phyloP scores from a whole-genome alignment of 1,284 basidiomycete species.

The Boletellus sp. region DNA sequence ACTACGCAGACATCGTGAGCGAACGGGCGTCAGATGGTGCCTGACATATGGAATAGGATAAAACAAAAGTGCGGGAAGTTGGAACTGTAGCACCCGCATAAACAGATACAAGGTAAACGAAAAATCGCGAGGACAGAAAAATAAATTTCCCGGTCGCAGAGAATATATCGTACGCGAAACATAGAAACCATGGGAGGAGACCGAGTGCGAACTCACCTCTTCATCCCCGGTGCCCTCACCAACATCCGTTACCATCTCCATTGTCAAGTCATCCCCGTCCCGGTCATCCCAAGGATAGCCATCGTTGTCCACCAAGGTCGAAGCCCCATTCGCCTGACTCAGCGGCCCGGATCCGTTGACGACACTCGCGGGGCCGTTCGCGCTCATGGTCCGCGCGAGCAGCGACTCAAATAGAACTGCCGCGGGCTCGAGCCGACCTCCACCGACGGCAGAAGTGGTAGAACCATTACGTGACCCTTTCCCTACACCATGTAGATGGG shows the following conservation, averaged over 20 bases:
- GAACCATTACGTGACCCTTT: conserved; percentile 27
- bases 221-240: conserved; percentile 66
- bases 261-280: conserved; percentile 38
- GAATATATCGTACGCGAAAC: neutral
- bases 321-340: conserved; percentile 25
- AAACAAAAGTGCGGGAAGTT: neutral
- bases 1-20: conserved; percentile 37
- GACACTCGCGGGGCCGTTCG: conserved; percentile 19
- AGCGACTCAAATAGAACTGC: conserved; percentile 26
- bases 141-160: neutral
- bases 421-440: conserved; percentile 15
- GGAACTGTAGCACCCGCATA: neutral
- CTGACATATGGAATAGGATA: neutral
- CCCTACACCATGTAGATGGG: conserved; percentile 14
- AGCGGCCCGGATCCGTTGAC: conserved; percentile 16
- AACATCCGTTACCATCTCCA: conserved; percentile 69
- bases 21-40: neutral
- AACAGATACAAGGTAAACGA: neutral
- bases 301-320: conserved; percentile 20
- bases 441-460: conserved; percentile 13
- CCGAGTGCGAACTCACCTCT: conserved; percentile 44
- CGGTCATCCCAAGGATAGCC: conserved; percentile 29
- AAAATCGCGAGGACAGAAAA: neutral
- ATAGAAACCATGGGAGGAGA: neutral
- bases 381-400: conserved; percentile 12